phyloP scores from a whole-genome alignment of 768 basidiomycete species.

The Tremella mesenterica region DNA sequence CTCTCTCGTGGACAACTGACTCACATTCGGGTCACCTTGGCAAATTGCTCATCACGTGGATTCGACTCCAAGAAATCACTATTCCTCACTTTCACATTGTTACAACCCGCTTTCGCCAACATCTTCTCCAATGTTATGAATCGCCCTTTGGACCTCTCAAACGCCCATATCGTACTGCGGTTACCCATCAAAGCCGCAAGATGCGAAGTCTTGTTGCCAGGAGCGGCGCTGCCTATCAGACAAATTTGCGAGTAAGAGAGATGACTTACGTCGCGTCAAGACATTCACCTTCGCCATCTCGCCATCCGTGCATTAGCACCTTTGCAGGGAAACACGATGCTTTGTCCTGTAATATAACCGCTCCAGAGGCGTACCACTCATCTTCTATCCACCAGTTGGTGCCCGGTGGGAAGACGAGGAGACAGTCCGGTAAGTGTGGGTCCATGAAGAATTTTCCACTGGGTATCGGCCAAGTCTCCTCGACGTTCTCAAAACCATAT shows the following conservation, averaged over 20 bases:
- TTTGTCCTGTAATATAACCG: constrained; percentile 90
- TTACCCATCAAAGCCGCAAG: constrained; percentile 78
- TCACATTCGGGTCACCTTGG: constrained; percentile 75
- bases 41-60: constrained; percentile 57
- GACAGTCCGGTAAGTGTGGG: constrained; percentile 69
- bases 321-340: constrained; percentile 93
- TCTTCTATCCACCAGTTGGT: constrained; percentile 50
- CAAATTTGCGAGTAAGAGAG: not conserved
- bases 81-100: constrained; percentile 66
- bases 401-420: constrained; percentile 68
- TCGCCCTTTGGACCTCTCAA: constrained; percentile 75
- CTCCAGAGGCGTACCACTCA: constrained; percentile 59
- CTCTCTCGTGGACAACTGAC: constrained; percentile 27
- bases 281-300: constrained; percentile 48
- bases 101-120: constrained; percentile 74
- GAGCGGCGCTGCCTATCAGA: constrained; percentile 55
- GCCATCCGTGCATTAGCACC: constrained; percentile 55
- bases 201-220: constrained; percentile 96
- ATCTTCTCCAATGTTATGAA: constrained; percentile 76
- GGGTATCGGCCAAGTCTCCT: constrained; percentile 23
- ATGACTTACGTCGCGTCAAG: constrained; percentile 69
- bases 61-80: constrained; percentile 76
- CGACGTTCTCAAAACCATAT: constrained; percentile 12
- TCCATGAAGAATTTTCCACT: constrained; percentile 57
- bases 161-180: constrained; percentile 74